Base-by-base conservation (phyloP, 2,329 filamentous ascomycete genomes). In the Trichoderma lentiforme region DNA sequence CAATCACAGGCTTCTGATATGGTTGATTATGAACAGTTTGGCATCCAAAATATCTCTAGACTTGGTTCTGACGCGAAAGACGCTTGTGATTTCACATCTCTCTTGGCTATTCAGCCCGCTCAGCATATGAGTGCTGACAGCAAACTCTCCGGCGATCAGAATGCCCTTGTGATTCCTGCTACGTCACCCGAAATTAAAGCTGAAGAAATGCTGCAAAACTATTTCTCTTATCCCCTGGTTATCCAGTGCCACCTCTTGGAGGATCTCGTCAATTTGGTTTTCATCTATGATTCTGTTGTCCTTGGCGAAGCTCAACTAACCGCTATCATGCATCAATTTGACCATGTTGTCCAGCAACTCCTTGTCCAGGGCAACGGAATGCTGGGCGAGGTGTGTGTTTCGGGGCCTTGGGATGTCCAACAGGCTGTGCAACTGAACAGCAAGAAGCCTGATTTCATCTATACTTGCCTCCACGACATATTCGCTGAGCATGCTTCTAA, bases 21-120 rank as follows among this genome's bases (percentile, higher is more conserved):
- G 75, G 73, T 76, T 24, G 71, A 74, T 5, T 76, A 71, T 66
- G 79, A 77, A 63, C 74, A 80, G 14, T 73, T 77, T 28, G 77
- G 77, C n/a, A 70, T 81, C 1, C 75, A 77, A 12, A 76, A 79
- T 58, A 74, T 60, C 85, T 63, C 68, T 9, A 71, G 26, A 53
- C 34, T 72, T 12, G 62, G 64, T 7, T 28, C 57, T 7, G 72
- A 77, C n/a, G 70, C 72, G 2, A 71, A 72, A 24, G 70, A 72
- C 11, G 65, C 72, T 12, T 72, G 69, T 24, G 65, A 74, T 21
- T 74, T 74, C 28, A 68, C 64, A 2, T 72, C 64, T 57, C 63
- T 74, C 6, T 47, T 74, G 26, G 70, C 71, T 32, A 70, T 74
- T n/a, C 72, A 74, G 32, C 73, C 73, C 21, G 62, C 34, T n/a